phyloP scores from a whole-genome alignment of 2,329 filamentous ascomycete species.

The Hypomyces perniciosus region DNA sequence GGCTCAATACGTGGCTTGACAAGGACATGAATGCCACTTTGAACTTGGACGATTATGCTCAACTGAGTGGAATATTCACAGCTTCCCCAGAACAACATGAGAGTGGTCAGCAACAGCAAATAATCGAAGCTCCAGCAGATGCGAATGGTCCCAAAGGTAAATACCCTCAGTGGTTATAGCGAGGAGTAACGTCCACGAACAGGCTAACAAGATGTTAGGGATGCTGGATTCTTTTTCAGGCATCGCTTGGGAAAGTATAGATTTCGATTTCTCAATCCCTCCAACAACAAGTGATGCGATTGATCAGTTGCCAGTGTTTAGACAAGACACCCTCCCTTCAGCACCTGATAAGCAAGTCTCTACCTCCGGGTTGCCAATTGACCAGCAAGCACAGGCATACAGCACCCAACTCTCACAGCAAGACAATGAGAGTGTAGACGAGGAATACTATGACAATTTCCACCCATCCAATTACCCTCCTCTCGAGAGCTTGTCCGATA shows the following conservation, averaged over 20 bases:
- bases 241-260: too few species aligned
- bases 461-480: neutral
- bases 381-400: neutral
- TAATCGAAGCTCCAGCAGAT: neutral
- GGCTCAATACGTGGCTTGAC: constrained; percentile 1
- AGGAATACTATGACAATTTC: neutral
- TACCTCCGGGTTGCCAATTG: neutral
- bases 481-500: neutral
- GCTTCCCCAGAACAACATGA: neutral
- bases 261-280: too few species aligned
- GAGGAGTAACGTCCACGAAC: too few species aligned
- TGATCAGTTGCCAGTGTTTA: neutral
- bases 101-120: neutral
- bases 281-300: neutral
- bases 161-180: too few species aligned
- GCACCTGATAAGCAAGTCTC: neutral
- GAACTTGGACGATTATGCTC: neutral
- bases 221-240: too few species aligned
- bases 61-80: neutral
- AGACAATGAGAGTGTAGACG: neutral
- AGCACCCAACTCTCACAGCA: neutral
- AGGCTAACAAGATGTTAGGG: too few species aligned
- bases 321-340: neutral
- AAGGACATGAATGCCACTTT: neutral
- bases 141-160: too few species aligned